Evolutionary conservation across 495 filamentous ascomycete genomes (phyloP).

Genomic region (Penicillium salamii): DNA sequence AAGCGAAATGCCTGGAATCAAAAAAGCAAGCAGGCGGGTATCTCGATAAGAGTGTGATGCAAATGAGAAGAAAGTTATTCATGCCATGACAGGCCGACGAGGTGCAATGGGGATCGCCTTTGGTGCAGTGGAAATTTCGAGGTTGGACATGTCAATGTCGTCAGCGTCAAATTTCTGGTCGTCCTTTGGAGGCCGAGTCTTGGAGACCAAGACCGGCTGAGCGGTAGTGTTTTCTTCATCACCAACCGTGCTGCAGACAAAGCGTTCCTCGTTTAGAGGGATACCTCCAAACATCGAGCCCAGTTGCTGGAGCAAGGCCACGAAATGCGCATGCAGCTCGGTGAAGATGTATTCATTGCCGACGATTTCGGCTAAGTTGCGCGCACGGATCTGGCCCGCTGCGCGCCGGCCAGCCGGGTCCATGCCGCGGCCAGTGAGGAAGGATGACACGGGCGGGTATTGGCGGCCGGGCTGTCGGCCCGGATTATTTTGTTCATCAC

Average conservation of each 20-base stretch:
- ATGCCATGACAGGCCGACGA: slow-evolving; percentile 41
- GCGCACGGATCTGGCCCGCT: slow-evolving; percentile 58
- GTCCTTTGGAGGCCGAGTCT: slow-evolving; percentile 17
- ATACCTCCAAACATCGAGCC: slow-evolving; percentile 49
- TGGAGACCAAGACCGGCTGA: slow-evolving; percentile 24
- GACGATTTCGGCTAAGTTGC: slow-evolving; percentile 80
- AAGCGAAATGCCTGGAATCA: slow-evolving; percentile 12
- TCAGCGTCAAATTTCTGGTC: slow-evolving; percentile 27
- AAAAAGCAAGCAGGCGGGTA: slow-evolving; percentile 17
- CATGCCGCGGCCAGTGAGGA: slow-evolving; percentile 58
- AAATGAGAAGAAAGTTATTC: slow-evolving; percentile 14
- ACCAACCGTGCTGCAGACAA: slow-evolving; percentile 40
- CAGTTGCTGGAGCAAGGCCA: slow-evolving; percentile 66
- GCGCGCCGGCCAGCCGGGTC: slow-evolving; percentile 56
- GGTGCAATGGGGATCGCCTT: slow-evolving; percentile 45
- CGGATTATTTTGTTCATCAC: slow-evolving; percentile 39
- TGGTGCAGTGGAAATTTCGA: slow-evolving; percentile 39
- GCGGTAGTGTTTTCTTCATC: slow-evolving; percentile 24
- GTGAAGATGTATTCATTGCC: slow-evolving; percentile 87
- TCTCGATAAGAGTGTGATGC: slow-evolving; percentile 16
- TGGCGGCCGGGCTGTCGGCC: slow-evolving; percentile 25
- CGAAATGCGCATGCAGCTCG: slow-evolving; percentile 78
- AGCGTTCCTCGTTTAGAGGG: slow-evolving; percentile 43
- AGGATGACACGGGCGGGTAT: slow-evolving; percentile 59
- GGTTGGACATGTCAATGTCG: slow-evolving; percentile 35